A percentile compares a stretch with the other conserved stretches of the same genome.
These are phyloP conservation scores for Wickerhamiella slavikovae DNA, from an alignment of 805 yeast genomes.

Conservation along the genomic window DNA sequence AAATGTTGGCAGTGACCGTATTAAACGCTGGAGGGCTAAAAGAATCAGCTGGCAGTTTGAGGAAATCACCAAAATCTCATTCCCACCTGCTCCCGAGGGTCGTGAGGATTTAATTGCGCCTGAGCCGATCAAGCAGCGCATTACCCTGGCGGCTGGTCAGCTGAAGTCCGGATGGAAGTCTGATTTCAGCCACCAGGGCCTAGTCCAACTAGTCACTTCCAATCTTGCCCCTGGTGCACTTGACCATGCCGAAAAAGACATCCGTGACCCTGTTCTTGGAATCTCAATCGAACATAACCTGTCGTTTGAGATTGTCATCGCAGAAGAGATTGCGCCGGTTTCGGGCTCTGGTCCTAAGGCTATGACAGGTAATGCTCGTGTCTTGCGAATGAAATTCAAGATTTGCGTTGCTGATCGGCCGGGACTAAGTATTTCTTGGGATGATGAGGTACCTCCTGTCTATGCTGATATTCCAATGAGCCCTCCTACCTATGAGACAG, in stretches of 20 bases:
- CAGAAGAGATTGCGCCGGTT: constrained; percentile 41
- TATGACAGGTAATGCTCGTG: constrained; percentile 81
- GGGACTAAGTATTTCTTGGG: constrained; percentile 96
- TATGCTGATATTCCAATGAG: constrained; percentile 71
- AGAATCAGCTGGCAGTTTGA: constrained; percentile 77
- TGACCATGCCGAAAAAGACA: constrained; percentile 18
- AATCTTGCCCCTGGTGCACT: constrained; percentile 15
- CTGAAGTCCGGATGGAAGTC: constrained; percentile 88
- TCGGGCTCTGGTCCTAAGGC: constrained; percentile 18
- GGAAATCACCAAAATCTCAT: constrained; percentile 29
- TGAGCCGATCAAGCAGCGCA: constrained; percentile 34
- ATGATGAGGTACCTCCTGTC: constrained; percentile 96
- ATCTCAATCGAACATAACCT: constrained; percentile 55
- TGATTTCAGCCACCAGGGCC: constrained; percentile 62
- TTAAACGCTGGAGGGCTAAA: constrained; percentile 77
- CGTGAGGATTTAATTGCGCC: constrained; percentile 7
- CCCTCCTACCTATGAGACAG: constrained; percentile 57
- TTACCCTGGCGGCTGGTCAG: constrained; percentile 61
- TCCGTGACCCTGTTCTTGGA: constrained; percentile 66
- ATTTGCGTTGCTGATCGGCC: constrained; percentile 70
- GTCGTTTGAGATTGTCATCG: constrained; percentile 77
- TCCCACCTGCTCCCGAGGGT: constrained; percentile 2
- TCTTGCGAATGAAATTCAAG: constrained; percentile 83
- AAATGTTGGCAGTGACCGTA: constrained; percentile 1
- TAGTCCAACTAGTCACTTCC: constrained; percentile 35